Evolutionary conservation across 306 rosid species (phyloP), one percentile per base, ranked within the genome.

Genomic region (Glycine soja): DNA sequence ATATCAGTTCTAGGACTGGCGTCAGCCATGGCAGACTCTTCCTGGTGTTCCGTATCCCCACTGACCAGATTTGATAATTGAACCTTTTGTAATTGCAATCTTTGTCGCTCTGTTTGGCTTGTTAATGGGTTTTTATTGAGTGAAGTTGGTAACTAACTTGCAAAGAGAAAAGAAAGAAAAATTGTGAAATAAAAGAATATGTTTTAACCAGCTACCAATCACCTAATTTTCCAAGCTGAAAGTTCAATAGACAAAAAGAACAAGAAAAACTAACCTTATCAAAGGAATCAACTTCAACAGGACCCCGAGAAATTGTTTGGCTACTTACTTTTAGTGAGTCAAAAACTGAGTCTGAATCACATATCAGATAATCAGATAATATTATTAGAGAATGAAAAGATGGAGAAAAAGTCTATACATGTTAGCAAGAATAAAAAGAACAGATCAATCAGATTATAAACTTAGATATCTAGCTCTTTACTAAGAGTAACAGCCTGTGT

Each of bases 1-100:
- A 94, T 94, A 89, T 94, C 98, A 82, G 98, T 94, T 87, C 95
- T 86, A 7, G 98, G 97, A 90, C 98, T 94, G 81, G 75, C 94
- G 83, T 89, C 97, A 80, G 98, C 92, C 98, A 94, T 94, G 85
- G 84, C 76, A 78, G 82, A 81, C 65, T 77, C 90, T 86, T 85
- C 86, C 83, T 86, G 85, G 84, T 70, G 78, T 72, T 86, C 87
- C 54, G 74, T 73, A 61, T 65, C 73, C 82, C 84, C 80, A 82
- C 79, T 83, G 48, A 80, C 83, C 53, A 65, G 85, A 80, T 73
- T 83, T n/a, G 79, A 73, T 56, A 83, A 77, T 63, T 87, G 89
- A 80, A 85, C 88, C 86, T 75, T 82, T 30, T 9, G 82, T 24
- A 64, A 71, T 51, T 72, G 74, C 85, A 83, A 81, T 16, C 75